Base-by-base conservation (phyloP, 768 basidiomycete genomes). In the Multifurca ochricompacta region DNA sequence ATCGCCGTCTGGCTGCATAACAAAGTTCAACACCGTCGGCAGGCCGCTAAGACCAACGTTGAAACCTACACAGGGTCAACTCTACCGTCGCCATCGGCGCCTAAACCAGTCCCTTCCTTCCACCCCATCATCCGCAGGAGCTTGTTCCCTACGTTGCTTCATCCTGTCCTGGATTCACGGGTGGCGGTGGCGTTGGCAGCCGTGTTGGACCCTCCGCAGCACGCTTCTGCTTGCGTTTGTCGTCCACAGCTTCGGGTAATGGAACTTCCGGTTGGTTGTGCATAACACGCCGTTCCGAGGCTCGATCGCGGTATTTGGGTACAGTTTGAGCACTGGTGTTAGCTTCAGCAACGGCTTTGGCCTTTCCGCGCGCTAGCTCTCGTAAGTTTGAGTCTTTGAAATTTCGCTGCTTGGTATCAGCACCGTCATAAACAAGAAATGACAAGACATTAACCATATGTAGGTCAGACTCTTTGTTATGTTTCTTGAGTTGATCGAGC, bases 81-180 rank as follows among this genome's bases (percentile, higher is more conserved):
- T 53, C 92, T 71, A 40, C 94, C 94, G 48, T 90, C 87, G 4
- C 87, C 87, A 43, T 77, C 77, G 6, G 81, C 77, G 1, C 95
- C 95, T 36, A 98, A 70, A 1, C 95, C 94, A 14, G 79, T 82
- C 6, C 94, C 94, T 63, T 87, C 87, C 59, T 78, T 88, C 94
- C 94, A 98, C 1, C 95, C 96, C 94, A 98, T 97, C 81, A 95
- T 94, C 68, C 91, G 91, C 59, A 98, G 68, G 53, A 99, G 67
- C 65, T 91, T 93, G 65, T 94, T 94, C 6, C 96, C 96, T 10
- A 91, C 79, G 62, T 98, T 98, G 37, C 63, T 82, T 84, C 81
- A 63, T 97, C 93, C 65, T 89, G 73, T 5, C 81, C 88, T 5
- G 84, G 88, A 61, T 85, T 81, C 3, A 83, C 62, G 3, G 81